Percentiles rank a stretch among this genome's conserved stretches.
phyloP scores from a whole-genome alignment of 495 filamentous ascomycete species.

The Jackrogersella minutella region DNA sequence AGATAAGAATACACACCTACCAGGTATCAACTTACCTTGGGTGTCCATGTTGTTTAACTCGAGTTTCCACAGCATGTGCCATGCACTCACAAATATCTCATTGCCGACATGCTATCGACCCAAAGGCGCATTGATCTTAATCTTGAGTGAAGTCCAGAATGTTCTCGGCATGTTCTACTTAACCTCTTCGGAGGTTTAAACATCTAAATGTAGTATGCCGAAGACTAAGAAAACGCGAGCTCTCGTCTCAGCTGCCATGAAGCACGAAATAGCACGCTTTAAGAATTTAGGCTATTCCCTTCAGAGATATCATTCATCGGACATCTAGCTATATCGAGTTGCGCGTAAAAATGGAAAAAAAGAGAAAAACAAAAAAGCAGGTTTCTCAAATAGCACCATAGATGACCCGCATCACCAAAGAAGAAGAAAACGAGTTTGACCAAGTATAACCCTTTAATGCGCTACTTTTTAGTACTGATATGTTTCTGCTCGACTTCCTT shows the following conservation, averaged over 20 bases:
- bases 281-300: not conserved
- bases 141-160: slow-evolving; percentile 1
- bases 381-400: not conserved
- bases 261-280: not conserved
- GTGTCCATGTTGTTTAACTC: not conserved
- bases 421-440: too few species aligned
- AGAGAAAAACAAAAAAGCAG: not conserved
- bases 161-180: slow-evolving; percentile 13
- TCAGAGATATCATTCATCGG: slow-evolving; percentile 11
- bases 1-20: too few species aligned
- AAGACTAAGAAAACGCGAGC: not conserved
- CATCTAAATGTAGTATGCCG: not conserved
- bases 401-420: not conserved
- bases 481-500: slow-evolving; percentile 1
- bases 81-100: not conserved
- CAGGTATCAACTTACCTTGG: too few species aligned
- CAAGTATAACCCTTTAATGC: not conserved
- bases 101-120: not conserved
- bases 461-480: not conserved
- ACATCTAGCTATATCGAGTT: slow-evolving; percentile 4
- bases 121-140: not conserved
- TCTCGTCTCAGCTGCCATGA: not conserved
- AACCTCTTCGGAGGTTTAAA: not conserved
- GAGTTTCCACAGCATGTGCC: not conserved
- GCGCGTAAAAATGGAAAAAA: too few species aligned